Evolutionary conservation across 2,329 filamentous ascomycete species (phyloP).

Genomic region (Sporothrix curviconia): DNA sequence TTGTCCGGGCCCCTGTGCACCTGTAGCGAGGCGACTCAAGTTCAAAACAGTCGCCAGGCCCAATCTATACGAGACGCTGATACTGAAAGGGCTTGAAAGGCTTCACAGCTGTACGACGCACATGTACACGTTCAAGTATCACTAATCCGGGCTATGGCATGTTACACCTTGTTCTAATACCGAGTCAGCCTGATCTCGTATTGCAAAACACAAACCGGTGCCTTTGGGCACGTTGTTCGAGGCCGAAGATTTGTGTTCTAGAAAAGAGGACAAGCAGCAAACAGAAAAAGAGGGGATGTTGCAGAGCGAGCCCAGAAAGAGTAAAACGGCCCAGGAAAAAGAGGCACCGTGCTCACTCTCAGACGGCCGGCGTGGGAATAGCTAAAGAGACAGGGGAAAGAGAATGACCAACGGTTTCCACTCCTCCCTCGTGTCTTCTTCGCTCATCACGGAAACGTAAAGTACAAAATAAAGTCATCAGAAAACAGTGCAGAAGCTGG

Average conservation of each 20-base stretch:
- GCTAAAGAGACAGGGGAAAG: neutral
- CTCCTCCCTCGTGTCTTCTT: slow-evolving; percentile 6
- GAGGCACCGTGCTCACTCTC: slow-evolving; percentile 8
- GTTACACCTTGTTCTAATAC: no score
- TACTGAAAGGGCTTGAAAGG: no score
- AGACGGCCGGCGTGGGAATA: neutral
- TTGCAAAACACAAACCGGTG: no score
- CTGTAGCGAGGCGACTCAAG: neutral
- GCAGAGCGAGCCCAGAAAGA: no score
- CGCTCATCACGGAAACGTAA: neutral
- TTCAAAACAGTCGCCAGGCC: neutral
- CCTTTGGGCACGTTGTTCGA: slow-evolving; percentile 1
- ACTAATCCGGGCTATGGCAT: no score
- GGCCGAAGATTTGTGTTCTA: slow-evolving; percentile 20
- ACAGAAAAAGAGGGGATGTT: neutral
- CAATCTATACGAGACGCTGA: neutral
- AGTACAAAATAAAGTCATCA: no score
- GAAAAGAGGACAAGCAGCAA: slow-evolving; percentile 18
- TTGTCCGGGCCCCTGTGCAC: neutral
- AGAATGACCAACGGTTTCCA: no score
- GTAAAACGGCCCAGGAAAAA: no score
- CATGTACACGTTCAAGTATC: no score
- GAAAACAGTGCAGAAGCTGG: neutral
- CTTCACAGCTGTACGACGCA: no score
- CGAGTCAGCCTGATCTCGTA: no score